Evolutionary conservation across 371 early-diverging fungal genomes (phyloP), one percentile per base, ranked within the genome.

Genomic region (Saksenaea oblongispora): DNA sequence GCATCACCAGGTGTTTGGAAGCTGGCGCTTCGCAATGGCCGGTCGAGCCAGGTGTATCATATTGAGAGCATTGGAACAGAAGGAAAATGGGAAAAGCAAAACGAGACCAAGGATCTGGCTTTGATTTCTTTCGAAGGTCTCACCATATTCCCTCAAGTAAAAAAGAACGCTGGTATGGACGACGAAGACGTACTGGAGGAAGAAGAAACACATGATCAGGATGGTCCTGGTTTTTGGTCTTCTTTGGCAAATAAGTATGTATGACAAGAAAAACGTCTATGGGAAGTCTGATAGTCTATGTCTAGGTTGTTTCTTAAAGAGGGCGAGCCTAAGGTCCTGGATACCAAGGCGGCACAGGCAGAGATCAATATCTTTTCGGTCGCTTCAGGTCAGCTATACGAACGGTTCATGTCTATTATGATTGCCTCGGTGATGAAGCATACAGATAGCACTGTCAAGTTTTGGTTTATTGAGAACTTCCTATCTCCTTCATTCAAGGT

Each of bases 401-500:
- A 98, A 73, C 91, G 98, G 2, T 95, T 98, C 73, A 73, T 98
- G 75, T 88, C 91, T 10, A 96, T 98, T 57, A 98, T 98, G 98
- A 95, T 96, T 63, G 78, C 90, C n/a, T 90, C 91, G 65, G 98
- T 98, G 3, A 81, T 94, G 75, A 83, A 87, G 65, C 89, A 93
- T 64, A 96, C 97, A 0, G 67, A 92, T 11, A 91, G 88, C 56
- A 86, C 87, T 0, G 96, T 97, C 59, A 98, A 96, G 75, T 97
- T 98, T 69, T 97, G 97, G 97, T 88, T 98, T 66, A 95, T 98
- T 71, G 95, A 94, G 68, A 95, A 96, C 82, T 98, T 98, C 69
- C 76, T 97, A 67, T 95, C 96, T 1, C 97, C 98, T 1, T 87
- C 90, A 1, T 97, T 97, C 81, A 95, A 93, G 84, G 90, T 87